Base-by-base conservation (phyloP, 108 stramenopile species). In the Cyclostephanos invisitatus region DNA sequence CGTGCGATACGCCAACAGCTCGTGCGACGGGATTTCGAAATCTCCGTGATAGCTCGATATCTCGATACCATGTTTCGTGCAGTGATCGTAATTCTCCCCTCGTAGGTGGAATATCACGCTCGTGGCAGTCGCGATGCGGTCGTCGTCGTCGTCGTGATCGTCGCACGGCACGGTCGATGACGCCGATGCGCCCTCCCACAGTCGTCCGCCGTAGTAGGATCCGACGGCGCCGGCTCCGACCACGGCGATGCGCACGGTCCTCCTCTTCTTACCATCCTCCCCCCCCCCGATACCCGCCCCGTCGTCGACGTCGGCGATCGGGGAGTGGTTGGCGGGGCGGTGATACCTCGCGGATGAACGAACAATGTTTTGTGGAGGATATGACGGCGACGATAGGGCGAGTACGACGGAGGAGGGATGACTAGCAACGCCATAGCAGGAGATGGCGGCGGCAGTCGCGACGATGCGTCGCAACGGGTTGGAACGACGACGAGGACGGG, bases 41-140 rank as follows among this genome's bases (percentile, higher is more conserved):
- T 93, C 82, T 15, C 94, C 91, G 51, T 89, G 44, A 28, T 58
- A 77, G 44, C 78, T 80, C 37, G 85, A 85, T 0, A 95, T 83
- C 18, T 84, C 64, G 1, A 95, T 80, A 10, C 91, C 91, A 53
- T 89, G 58, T 51, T 68, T 58, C 37, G 44, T 77, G 68, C 84
- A 82, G 46, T 64, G 62, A n/a, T 70, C 66, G 54, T 79, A 87
- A 70, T 92, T 74, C 38, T 87, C 88, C 29, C 86, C 86, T 48
- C 94, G 80, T 66, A 91, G 75, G 44, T 84, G 82, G 73, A 93
- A 96, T 50, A 83, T 77, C 1, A 96, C 94, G 58, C 86, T 74
- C 51, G 54, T 40, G n/a, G n/a, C n/a, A 20, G 53, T 20, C 58
- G 21, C 8, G 46, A 32, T 32, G 29, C 38, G 51, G 29, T 42